Base-by-base conservation (phyloP, 116 monocot genomes). In the Papilionanthe hybrid region DNA sequence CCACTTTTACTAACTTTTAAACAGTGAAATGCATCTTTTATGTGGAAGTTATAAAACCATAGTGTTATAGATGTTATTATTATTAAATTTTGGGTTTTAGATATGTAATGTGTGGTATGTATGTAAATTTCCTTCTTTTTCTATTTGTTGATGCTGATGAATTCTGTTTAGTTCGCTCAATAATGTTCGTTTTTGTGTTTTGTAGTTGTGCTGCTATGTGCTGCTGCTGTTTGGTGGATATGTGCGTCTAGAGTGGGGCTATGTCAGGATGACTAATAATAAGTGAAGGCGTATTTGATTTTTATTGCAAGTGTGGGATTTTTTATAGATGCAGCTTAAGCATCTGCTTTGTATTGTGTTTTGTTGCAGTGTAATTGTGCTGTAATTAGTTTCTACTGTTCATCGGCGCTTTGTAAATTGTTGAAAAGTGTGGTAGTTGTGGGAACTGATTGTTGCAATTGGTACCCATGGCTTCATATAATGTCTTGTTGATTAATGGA, bases 171-270 rank as follows among this genome's bases (percentile, higher is more conserved):
- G 29, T 68, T 29, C 29, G 29, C 27, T 68, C 12, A 68, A 68
- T 68, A 29, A 68, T 30, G 28, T 32, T 57, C 3, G 12, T 29
- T 68, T 29, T 68, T 68, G 29, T 68, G 68, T 15, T 60, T 9
- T 68, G 29, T 15, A 68, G 68, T 68, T 68, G 68, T 68, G 68
- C 68, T 68, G 68, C 68, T 32, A 9, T 68, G 68, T 68, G 68
- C 30, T 68, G 68, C 30, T 68, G 68, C 27, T 68, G 68, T 15
- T 68, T 68, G 68, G 25, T 68, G 68, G 68, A 68, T 30, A 68
- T 68, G 68, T 68, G 68, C 22, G 20, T 68, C 15, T 68, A 28
- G 29, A 9, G 29, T 2, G 10, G 11, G 60, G 23, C 23, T 60
- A 20, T 60, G 19, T n/a, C n/a, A 60, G 23, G 20, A 60, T 20